Percentiles rank a stretch among this genome's conserved stretches.
phyloP scores from a whole-genome alignment of 2,329 filamentous ascomycete genomes.

The Biscogniauxia marginata region DNA sequence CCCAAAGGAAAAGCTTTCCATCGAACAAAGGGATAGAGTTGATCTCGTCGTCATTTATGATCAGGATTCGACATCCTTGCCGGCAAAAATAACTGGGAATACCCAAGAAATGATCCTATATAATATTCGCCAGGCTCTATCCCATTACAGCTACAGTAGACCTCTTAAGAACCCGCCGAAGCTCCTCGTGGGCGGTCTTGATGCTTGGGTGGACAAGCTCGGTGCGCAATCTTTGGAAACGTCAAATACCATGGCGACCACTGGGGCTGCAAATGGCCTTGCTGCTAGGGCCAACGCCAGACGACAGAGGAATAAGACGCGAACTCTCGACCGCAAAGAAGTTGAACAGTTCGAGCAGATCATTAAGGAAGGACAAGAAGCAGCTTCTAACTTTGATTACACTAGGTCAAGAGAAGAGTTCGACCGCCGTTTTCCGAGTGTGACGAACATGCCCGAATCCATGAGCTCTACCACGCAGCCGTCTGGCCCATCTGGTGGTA shows the following conservation, averaged over 20 bases:
- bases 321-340: conserved; percentile 77
- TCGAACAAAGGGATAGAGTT: conserved; percentile 70
- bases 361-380: conserved; percentile 60
- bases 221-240: conserved; percentile 62
- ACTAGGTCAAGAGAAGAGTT: conserved; percentile 81
- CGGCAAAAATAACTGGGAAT: conserved; percentile 31
- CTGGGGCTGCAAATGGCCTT: conserved; percentile 7
- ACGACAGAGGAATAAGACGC: conserved; percentile 49
- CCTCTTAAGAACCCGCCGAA: conserved; percentile 72
- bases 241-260: conserved; percentile 29
- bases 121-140: conserved; percentile 74
- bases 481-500: conserved; percentile 21
- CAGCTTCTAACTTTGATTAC: conserved; percentile 44
- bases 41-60: conserved; percentile 93
- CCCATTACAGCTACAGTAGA: conserved; percentile 79
- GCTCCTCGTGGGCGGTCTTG: conserved; percentile 76
- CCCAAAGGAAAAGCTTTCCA: conserved; percentile 71
- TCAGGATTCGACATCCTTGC: conserved; percentile 58
- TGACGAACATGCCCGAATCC: conserved; percentile 59
- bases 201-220: conserved; percentile 83
- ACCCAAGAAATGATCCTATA: conserved; percentile 57
- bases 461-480: conserved; percentile 45
- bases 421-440: conserved; percentile 74
- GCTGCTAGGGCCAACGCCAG: conserved; percentile 29
- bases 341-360: conserved; percentile 77